phyloP scores from a whole-genome alignment of 148 eudicot genomes.

The Dianthus caryophyllus region DNA sequence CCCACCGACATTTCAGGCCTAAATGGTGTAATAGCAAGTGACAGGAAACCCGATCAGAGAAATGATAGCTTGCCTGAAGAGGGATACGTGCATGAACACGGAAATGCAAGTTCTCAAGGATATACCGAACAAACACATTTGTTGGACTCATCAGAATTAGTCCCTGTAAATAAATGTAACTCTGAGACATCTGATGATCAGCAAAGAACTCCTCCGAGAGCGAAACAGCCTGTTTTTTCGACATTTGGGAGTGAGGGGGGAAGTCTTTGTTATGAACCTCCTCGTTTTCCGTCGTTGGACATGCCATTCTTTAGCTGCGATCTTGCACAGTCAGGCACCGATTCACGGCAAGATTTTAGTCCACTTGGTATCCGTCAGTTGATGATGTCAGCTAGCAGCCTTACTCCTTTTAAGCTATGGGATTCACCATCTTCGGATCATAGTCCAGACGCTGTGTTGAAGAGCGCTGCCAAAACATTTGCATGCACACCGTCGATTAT shows the following conservation, averaged over 20 bases:
- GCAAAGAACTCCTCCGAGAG: slow-evolving; percentile 30
- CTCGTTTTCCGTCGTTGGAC: slow-evolving; percentile 81
- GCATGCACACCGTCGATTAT: slow-evolving; percentile 80
- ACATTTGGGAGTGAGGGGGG: slow-evolving; percentile 45
- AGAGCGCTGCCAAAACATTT: slow-evolving; percentile 84
- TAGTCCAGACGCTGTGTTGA: slow-evolving; percentile 73
- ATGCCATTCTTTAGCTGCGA: slow-evolving; percentile 93
- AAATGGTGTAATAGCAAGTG: slow-evolving; percentile 25
- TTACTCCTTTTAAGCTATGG: slow-evolving; percentile 74
- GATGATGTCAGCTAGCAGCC: slow-evolving; percentile 51
- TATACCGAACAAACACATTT: slow-evolving; percentile 31
- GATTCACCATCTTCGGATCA: slow-evolving; percentile 66
- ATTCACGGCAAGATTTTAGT: slow-evolving; percentile 77
- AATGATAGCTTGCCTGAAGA: slow-evolving; percentile 32
- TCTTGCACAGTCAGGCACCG: slow-evolving; percentile 63
- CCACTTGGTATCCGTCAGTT: slow-evolving; percentile 90
- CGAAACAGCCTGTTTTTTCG: slow-evolving; percentile 20
- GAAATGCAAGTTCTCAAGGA: slow-evolving; percentile 28
- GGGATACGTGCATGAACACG: slow-evolving; percentile 26
- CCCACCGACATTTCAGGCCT: slow-evolving; percentile 27
- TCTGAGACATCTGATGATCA: slow-evolving; percentile 31
- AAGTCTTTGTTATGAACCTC: slow-evolving; percentile 80
- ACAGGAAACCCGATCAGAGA: slow-evolving; percentile 28
- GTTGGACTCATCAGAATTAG: slow-evolving; percentile 34
- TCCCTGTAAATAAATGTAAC: slow-evolving; percentile 52